Conservation (phyloP, 2,329 filamentous ascomycete species). For the Epichloe baconii region DNA sequence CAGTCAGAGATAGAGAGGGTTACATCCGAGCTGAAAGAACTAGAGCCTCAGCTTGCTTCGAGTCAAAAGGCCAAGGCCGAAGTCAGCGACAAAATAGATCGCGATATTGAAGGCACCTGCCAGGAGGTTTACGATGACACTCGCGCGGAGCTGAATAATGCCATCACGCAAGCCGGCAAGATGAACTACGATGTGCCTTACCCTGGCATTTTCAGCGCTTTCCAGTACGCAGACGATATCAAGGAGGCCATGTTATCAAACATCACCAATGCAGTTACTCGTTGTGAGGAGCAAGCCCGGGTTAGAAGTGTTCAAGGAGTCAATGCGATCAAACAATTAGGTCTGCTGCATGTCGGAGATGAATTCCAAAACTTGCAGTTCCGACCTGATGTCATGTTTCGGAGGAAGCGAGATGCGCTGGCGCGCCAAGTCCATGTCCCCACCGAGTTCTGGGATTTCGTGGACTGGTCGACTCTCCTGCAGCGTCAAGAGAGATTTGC, state of each 20-base stretch:
- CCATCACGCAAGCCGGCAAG: constrained; percentile 66
- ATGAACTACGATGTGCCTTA: constrained; percentile 73
- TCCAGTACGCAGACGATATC: constrained; percentile 85
- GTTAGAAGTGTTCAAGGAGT: constrained; percentile 67
- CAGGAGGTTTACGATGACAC: constrained; percentile 78
- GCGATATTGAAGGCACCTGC: constrained; percentile 72
- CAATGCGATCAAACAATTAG: constrained; percentile 76
- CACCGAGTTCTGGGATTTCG: constrained; percentile 84
- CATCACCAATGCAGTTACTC: constrained; percentile 63
- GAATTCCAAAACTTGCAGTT: constrained; percentile 80
- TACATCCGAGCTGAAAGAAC: constrained; percentile 61
- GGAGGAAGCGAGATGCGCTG: constrained; percentile 63
- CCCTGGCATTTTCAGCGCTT: constrained; percentile 70
- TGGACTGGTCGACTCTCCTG: constrained; percentile 71
- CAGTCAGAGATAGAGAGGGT: constrained; percentile 76
- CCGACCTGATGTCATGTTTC: constrained; percentile 89
- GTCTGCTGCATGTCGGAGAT: constrained; percentile 75
- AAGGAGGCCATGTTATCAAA: constrained; percentile 85
- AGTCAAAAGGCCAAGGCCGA: constrained; percentile 69
- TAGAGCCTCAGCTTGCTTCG: constrained; percentile 76
- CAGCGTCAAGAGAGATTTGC: constrained; percentile 91
- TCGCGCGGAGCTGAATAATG: constrained; percentile 57
- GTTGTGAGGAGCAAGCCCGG: constrained; percentile 80
- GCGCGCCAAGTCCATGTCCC: constrained; percentile 78
- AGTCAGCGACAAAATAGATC: constrained; percentile 69